Evolutionary conservation across 2,329 filamentous ascomycete genomes (phyloP), one percentile per base, ranked within the genome.

Genomic region (Rhynchosporium secalis): DNA sequence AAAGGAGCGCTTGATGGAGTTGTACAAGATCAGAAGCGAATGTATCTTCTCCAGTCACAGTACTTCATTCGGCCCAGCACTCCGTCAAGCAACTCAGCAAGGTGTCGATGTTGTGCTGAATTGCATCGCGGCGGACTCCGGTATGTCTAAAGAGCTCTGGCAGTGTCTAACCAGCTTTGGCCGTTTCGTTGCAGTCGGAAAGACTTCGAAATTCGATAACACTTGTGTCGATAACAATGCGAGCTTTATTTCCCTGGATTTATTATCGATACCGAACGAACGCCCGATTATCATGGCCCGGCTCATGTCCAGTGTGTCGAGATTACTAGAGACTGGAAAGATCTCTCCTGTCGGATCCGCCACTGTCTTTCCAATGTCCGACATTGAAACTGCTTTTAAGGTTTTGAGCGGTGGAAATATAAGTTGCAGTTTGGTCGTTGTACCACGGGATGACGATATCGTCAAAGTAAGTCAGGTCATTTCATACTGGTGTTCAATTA

Each of bases 231-330:
- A 72, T 1, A 70, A 74, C 0, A 81, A 76, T 41, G 72, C 76
- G 28, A 77, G 74, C 1, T 81, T 80, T 61, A 70, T 76, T 15
- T 76, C 76, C 0, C 72, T 81, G 3, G 78, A 81, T 62, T 65
- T 81, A 4, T 69, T 74, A 2, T 73, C 76, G 40, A 68, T 84
- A 3, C 75, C 78, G n/a, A 71, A 71, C 1, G 72, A 80, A 65
- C 72, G 77, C 36, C 79, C 79, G 6, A 75, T 74, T 65, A 67
- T 78, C 2, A 73, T 80, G 66, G 71, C 73, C 28, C 74, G 74
- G 10, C 67, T 81, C 1, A 64, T 81, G 28, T 65, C 70, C 1
- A 71, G 74, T 15, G 74, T 81, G 4, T 73, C 76, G 47, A 69
- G 70, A 8, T 71, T 78, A 1, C 62, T 80, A 6, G 66, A 64